A percentile compares a stretch with the other conserved stretches of the same genome.
Evolutionary conservation across 805 yeast genomes (phyloP).

Genomic region (Jamesozyma rosinii): DNA sequence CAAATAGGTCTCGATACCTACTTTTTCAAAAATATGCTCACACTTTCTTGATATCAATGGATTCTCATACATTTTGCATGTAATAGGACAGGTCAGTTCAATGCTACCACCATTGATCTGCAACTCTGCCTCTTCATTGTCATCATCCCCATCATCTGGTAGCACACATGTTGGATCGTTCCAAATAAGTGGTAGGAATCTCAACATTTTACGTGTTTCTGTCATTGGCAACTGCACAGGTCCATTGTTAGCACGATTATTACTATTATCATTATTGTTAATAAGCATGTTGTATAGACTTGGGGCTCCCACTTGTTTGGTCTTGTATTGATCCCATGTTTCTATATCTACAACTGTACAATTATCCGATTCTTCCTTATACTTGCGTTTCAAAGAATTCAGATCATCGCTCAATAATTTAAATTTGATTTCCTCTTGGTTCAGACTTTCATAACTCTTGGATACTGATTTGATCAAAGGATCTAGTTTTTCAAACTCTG

Average conservation of each 20-base stretch:
- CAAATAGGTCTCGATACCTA: constrained; percentile 34
- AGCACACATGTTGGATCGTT: constrained; percentile 54
- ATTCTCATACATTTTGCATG: constrained; percentile 39
- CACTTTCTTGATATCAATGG: constrained; percentile 54
- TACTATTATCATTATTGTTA: not conserved
- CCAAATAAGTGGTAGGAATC: constrained; percentile 40
- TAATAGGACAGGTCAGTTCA: constrained; percentile 60
- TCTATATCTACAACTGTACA: constrained; percentile 1
- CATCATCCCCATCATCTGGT: constrained; percentile 37
- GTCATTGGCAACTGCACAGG: not conserved
- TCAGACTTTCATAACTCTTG: not conserved
- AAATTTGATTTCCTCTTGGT: not conserved
- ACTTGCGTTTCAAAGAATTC: not conserved
- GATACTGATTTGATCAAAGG: not conserved
- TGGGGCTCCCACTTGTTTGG: constrained; percentile 12
- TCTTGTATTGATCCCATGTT: constrained; percentile 8
- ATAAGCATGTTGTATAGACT: constrained; percentile 8
- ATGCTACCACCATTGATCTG: constrained; percentile 62
- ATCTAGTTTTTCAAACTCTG: constrained; percentile 1
- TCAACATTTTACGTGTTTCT: constrained; percentile 20
- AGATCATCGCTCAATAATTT: not conserved
- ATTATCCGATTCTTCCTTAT: constrained; percentile 1
- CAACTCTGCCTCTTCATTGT: constrained; percentile 47
- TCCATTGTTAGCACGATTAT: not conserved
- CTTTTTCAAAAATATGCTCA: constrained; percentile 52